phyloP scores from a whole-genome alignment of 2,329 filamentous ascomycete genomes.

The Acrocalymma vagum region DNA sequence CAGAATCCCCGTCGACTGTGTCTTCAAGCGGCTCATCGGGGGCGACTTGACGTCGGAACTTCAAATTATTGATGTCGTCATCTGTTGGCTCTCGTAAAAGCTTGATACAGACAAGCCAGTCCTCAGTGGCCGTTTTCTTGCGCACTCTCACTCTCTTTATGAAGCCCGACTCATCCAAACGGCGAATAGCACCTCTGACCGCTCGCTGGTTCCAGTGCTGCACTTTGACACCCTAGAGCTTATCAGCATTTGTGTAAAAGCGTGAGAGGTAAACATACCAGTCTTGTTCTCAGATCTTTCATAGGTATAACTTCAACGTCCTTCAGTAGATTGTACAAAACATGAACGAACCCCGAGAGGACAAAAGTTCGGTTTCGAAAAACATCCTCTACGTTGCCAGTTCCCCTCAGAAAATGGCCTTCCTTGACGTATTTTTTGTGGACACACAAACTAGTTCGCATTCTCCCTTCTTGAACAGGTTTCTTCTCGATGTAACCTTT shows the following conservation, averaged over 20 bases:
- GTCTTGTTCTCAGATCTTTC: conserved; percentile 59
- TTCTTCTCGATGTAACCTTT: conserved; percentile 70
- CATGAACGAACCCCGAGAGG: conserved; percentile 58
- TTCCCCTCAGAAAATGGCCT: conserved; percentile 31
- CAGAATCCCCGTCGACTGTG: conserved; percentile 37
- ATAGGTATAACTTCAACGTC: conserved; percentile 61
- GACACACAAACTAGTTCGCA: conserved; percentile 65
- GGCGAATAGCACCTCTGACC: conserved; percentile 48
- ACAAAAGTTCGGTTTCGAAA: conserved; percentile 52
- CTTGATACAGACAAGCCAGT: conserved; percentile 49
- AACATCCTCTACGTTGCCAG: conserved; percentile 41
- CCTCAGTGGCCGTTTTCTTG: conserved; percentile 32
- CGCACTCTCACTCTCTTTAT: conserved; percentile 48
- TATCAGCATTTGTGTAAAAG: conserved; percentile 19
- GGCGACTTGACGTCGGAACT: conserved; percentile 31
- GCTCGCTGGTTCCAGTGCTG: conserved; percentile 49
- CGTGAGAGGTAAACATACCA: conserved; percentile 44
- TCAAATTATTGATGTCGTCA: conserved; percentile 43
- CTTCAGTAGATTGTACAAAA: conserved; percentile 59
- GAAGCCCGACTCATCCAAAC: conserved; percentile 50
- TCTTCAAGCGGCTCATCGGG: conserved; percentile 23
- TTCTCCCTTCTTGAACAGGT: conserved; percentile 48
- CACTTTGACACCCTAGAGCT: conserved; percentile 35
- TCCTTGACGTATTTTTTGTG: conserved; percentile 59
- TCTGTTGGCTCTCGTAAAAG: conserved; percentile 48